Percentiles rank a stretch among this genome's conserved stretches.
Conservation (phyloP, 2,329 filamentous ascomycete species). For the Colletotrichum destructivum region DNA sequence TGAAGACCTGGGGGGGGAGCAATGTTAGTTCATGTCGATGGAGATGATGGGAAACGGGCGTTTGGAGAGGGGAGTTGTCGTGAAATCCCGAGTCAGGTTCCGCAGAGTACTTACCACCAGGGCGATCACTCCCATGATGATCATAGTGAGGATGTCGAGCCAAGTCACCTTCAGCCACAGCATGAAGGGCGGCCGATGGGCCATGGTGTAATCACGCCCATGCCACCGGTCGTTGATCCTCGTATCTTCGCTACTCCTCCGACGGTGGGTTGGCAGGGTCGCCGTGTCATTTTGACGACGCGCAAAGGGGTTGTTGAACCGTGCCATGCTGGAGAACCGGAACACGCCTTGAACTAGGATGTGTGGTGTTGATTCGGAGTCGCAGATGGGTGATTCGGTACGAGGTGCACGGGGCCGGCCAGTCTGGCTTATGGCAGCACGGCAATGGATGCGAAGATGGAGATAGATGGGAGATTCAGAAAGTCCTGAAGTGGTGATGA, state of each 20-base stretch:
- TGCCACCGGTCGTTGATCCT: slow-evolving; percentile 25
- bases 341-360: too few relatives aligned
- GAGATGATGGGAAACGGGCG: slow-evolving; percentile 45
- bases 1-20: slow-evolving; percentile 67
- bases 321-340: neutral
- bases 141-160: slow-evolving; percentile 80
- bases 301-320: slow-evolving; percentile 28
- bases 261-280: slow-evolving; percentile 17
- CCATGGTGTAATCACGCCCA: slow-evolving; percentile 57
- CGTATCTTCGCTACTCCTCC: slow-evolving; percentile 30
- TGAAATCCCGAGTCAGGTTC: slow-evolving; percentile 24
- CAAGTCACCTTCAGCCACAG: slow-evolving; percentile 79
- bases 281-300: slow-evolving; percentile 9
- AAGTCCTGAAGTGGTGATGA: neutral
- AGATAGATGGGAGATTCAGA: too few relatives aligned
- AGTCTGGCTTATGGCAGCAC: neutral
- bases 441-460: neutral
- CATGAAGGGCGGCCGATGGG: slow-evolving; percentile 71
- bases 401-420: too few relatives aligned
- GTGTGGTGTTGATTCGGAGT: too few relatives aligned
- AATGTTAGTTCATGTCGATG: neutral
- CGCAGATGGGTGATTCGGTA: too few relatives aligned
- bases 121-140: slow-evolving; percentile 75
- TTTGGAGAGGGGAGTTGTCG: slow-evolving; percentile 5
- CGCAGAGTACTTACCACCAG: slow-evolving; percentile 68